Conservation (phyloP, 805 yeast species). For the Blastobotrys parvus region DNA sequence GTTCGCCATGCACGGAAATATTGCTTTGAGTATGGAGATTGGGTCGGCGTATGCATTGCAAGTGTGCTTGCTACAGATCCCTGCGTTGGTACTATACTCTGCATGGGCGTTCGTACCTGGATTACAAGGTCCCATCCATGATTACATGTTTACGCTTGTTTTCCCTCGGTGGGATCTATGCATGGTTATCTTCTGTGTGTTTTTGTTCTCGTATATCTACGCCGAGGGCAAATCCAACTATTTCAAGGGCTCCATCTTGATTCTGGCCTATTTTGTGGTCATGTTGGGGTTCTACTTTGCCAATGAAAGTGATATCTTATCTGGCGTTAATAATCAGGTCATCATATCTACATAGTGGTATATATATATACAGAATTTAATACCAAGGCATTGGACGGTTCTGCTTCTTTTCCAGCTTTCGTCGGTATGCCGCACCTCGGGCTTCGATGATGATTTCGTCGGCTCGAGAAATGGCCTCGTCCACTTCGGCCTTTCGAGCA, state of each 20-base stretch:
- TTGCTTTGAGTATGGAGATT: slow-evolving; percentile 93
- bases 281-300: slow-evolving; percentile 74
- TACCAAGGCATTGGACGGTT: slow-evolving; percentile 32
- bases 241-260: slow-evolving; percentile 86
- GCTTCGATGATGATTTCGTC: slow-evolving; percentile 61
- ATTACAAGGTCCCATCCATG: slow-evolving; percentile 20
- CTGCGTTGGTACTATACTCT: slow-evolving; percentile 76
- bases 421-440: slow-evolving; percentile 46
- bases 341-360: neutral
- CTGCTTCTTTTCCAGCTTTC: slow-evolving; percentile 37
- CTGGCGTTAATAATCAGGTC: neutral
- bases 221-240: slow-evolving; percentile 96
- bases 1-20: slow-evolving; percentile 92
- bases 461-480: slow-evolving; percentile 54
- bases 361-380: slow-evolving; percentile 11
- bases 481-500: slow-evolving; percentile 51
- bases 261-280: slow-evolving; percentile 67
- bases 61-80: slow-evolving; percentile 89
- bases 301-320: slow-evolving; percentile 3
- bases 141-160: slow-evolving; percentile 56
- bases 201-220: slow-evolving; percentile 83
- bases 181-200: slow-evolving; percentile 76
- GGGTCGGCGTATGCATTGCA: slow-evolving; percentile 97
- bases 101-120: slow-evolving; percentile 46
- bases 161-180: slow-evolving; percentile 95